Evolutionary conservation across 345 rosid genomes (phyloP).

Genomic region (Lepidium didymum): DNA sequence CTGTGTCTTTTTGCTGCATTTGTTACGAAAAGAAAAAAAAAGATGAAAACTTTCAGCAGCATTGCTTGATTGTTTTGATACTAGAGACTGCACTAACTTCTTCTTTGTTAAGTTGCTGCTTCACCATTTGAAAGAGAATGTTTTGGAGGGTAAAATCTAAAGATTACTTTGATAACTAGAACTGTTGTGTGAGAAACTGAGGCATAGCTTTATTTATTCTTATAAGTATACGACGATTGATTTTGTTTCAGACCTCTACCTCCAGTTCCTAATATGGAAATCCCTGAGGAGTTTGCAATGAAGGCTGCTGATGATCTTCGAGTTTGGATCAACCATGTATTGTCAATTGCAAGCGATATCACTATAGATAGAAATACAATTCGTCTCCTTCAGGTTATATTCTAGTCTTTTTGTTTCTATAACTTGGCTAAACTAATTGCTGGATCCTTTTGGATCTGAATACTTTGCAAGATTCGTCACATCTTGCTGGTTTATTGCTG

Average conservation of each 20-base stretch:
- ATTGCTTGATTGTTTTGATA: background rate
- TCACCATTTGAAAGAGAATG: background rate
- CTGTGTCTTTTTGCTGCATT: background rate
- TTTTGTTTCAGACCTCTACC: conserved; percentile 72
- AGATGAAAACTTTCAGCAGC: background rate
- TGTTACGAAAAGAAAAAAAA: background rate
- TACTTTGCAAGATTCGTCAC: background rate
- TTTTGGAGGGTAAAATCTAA: background rate
- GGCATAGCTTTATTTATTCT: background rate
- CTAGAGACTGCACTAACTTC: background rate
- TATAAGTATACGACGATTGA: background rate
- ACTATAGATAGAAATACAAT: conserved; percentile 53
- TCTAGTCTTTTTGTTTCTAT: background rate
- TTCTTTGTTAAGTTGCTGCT: background rate
- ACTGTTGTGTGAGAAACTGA: background rate
- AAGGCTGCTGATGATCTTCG: conserved; percentile 46
- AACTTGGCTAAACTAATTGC: background rate
- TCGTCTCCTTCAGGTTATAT: conserved; percentile 59
- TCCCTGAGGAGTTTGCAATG: conserved; percentile 57
- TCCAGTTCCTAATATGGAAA: conserved; percentile 79
- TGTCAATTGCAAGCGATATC: conserved; percentile 63
- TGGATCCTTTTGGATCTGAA: background rate
- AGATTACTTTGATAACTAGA: background rate
- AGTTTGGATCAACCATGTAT: conserved; percentile 45
- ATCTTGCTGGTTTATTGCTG: background rate